phyloP scores from a whole-genome alignment of 1,139 yeast genomes.

The Kurtzmaniella quercitrusa region DNA sequence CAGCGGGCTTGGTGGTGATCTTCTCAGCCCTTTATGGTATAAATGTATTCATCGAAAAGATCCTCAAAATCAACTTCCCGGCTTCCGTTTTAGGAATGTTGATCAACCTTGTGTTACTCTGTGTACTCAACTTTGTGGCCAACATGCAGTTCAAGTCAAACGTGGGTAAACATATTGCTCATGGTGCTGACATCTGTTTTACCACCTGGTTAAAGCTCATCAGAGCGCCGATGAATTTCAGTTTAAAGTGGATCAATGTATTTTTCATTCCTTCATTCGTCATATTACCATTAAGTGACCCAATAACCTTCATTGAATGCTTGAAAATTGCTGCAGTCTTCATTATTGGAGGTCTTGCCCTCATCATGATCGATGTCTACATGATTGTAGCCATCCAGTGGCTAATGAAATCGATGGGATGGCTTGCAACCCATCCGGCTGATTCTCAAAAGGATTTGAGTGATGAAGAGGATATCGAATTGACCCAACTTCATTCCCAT shows the following conservation, averaged over 20 bases:
- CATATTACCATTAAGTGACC: slow-evolving; percentile 61
- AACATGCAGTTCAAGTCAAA: slow-evolving; percentile 7
- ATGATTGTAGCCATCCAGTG: slow-evolving; percentile 29
- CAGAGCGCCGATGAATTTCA: slow-evolving; percentile 65
- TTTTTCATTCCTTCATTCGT: slow-evolving; percentile 78
- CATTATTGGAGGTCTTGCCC: slow-evolving; percentile 54
- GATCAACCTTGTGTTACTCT: slow-evolving; percentile 48
- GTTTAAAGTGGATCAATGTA: slow-evolving; percentile 72
- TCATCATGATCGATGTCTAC: slow-evolving; percentile 44
- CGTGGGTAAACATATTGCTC: slow-evolving; percentile 19
- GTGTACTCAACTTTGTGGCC: slow-evolving; percentile 26
- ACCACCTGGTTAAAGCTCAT: slow-evolving; percentile 43
- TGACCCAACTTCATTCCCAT: background rate
- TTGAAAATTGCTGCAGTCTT: slow-evolving; percentile 72
- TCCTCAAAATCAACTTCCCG: slow-evolving; percentile 59
- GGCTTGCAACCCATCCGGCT: slow-evolving; percentile 10
- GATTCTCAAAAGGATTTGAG: slow-evolving; percentile 8
- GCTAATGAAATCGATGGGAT: slow-evolving; percentile 17
- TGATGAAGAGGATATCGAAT: slow-evolving; percentile 11
- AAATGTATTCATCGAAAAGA: slow-evolving; percentile 45
- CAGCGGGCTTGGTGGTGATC: slow-evolving; percentile 31
- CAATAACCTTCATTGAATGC: slow-evolving; percentile 64
- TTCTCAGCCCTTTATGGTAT: slow-evolving; percentile 57
- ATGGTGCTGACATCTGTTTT: slow-evolving; percentile 27
- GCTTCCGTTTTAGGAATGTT: slow-evolving; percentile 77